Percentiles rank a stretch among this genome's conserved stretches.
Evolutionary conservation across 2,329 filamentous ascomycete species (phyloP).

Genomic region (Pseudogymnoascus sp.): DNA sequence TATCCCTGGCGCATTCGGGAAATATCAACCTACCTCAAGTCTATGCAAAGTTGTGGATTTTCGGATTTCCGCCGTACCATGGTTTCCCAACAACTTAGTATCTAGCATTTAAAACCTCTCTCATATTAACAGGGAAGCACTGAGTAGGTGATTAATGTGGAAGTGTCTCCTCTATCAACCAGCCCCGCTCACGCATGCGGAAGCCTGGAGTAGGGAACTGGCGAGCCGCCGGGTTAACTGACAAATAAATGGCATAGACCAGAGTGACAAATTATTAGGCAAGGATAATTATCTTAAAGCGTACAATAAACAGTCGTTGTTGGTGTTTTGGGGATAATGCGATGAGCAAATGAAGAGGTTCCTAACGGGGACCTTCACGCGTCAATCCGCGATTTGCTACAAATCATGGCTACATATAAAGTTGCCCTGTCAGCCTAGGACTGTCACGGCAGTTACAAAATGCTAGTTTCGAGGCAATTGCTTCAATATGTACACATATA

Average conservation of each 20-base stretch:
- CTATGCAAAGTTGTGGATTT: conserved; percentile 16
- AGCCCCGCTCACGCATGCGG: background rate
- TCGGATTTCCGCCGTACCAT: conserved; percentile 13
- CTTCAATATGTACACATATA: background rate
- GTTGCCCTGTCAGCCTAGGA: background rate
- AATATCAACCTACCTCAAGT: conserved; percentile 16
- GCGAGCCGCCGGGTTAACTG: too few species aligned
- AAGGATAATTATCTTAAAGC: background rate
- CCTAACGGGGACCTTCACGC: background rate
- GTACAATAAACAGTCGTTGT: too few species aligned
- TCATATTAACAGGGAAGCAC: conserved; percentile 15
- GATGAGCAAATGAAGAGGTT: background rate
- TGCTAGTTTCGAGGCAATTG: background rate
- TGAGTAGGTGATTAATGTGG: background rate
- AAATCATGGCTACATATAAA: background rate
- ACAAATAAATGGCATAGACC: background rate
- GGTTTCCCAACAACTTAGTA: conserved; percentile 19
- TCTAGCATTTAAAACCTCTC: conserved; percentile 14
- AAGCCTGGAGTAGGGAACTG: background rate
- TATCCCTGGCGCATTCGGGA: conserved; percentile 9
- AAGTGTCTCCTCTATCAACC: background rate
- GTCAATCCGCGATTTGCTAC: background rate
- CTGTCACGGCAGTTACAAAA: background rate
- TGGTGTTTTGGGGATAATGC: background rate
- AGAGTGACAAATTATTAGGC: background rate